A percentile compares a stretch with the other conserved stretches of the same genome.
Conservation (phyloP, 78 protist species). For the Polysphondylium violaceum region DNA sequence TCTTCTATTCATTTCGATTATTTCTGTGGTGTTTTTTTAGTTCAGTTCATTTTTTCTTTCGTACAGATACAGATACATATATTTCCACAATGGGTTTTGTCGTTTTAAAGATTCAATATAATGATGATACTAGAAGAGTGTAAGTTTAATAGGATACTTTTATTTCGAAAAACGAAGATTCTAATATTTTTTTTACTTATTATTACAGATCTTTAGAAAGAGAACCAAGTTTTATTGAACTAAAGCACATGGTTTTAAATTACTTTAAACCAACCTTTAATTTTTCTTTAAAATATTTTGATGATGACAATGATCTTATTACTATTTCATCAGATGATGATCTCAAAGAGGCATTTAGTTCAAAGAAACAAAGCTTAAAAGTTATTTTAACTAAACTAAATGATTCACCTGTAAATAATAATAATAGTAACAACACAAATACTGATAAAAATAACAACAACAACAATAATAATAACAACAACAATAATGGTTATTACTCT, state of each 20-base stretch:
- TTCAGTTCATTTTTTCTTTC: no score
- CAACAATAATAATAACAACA: background rate
- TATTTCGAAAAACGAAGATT: background rate
- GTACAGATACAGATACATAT: no score
- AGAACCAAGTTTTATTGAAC: constrained; percentile 37
- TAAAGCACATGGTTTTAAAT: constrained; percentile 8
- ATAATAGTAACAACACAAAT: background rate
- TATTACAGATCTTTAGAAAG: constrained; percentile 54
- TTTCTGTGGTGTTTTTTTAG: no score
- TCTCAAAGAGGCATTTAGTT: constrained; percentile 56
- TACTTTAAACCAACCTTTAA: background rate
- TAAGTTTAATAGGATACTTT: constrained; percentile 15
- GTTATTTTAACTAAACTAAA: no score
- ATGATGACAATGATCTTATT: constrained; percentile 63
- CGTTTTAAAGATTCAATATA: constrained; percentile 23
- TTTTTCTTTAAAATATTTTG: constrained; percentile 37
- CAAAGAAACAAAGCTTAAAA: background rate
- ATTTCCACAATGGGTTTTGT: background rate
- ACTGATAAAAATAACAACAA: background rate
- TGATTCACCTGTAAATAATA: no score
- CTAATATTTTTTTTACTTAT: background rate
- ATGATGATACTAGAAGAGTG: constrained; percentile 71
- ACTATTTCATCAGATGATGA: constrained; percentile 47
- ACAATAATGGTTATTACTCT: background rate
- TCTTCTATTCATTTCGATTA: no score